Evolutionary conservation across 164 flowering plant species (phyloP), one percentile per base, ranked within the genome.

Genomic region (Amborella trichopoda): DNA sequence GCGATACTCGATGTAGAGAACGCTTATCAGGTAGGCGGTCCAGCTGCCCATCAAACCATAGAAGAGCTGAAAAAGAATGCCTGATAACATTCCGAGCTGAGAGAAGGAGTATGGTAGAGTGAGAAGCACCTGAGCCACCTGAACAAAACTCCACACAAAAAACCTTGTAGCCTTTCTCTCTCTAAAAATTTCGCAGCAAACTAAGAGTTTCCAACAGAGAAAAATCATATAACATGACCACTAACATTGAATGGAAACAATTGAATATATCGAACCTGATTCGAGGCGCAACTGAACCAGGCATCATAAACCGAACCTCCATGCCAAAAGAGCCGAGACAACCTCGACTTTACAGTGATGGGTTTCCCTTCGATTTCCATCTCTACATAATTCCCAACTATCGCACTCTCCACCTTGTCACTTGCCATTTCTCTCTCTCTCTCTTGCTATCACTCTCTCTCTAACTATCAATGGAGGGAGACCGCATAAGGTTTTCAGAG

Each of bases 271-370:
- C 50, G 46, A 23, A 90, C 97, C 93, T 91, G 98, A 60, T 91
- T 91, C 0, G 99, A 91, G 45, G 99, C 80, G 55, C 97, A 90
- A 60, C 95, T 87, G 52, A 91, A 91, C 96, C 99, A 91, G 49
- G 99, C 99, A 64, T 91, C 99, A 66, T 87, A 91, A 46, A 52
- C 87, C 25, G 99, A 91, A 23, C 99, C 99, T 28, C 99, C 99
- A 62, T 91, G 88, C 99, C 99, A 91, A 22, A 91, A 79, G 62
- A 93, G 63, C 34, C 62, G 55, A 2, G 89, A 83, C 0, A 91
- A 20, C 47, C 56, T 80, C 2, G 70, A 26, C 53, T 82, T 84
- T 24, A 74, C 10, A 56, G 60, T 62, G 40, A 48, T 68, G 11
- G 81, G 69, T 52, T 78, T 66, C 24, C 68, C 72, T 44, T 87